phyloP scores from a whole-genome alignment of 2,329 filamentous ascomycete genomes.

The Grosmannia clavigera region DNA sequence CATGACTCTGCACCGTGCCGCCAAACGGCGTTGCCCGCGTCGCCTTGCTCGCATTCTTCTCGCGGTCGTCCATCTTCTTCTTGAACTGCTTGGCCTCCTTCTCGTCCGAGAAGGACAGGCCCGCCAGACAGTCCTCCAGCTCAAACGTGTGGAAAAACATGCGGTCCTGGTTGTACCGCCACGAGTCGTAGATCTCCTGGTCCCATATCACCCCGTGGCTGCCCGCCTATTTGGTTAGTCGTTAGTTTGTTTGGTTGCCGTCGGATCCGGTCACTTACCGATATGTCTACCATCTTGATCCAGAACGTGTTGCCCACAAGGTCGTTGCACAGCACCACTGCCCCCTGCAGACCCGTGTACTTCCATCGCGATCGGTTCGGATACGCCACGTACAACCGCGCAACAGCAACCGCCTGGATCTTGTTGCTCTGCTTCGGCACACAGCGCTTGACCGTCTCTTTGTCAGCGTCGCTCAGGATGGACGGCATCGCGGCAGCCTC shows the following conservation, averaged over 20 bases:
- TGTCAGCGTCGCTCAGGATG: conserved; percentile 82
- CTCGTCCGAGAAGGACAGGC: conserved; percentile 86
- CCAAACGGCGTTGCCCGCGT: conserved; percentile 70
- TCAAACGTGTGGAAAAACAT: conserved; percentile 98
- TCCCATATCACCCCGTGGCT: conserved; percentile 88
- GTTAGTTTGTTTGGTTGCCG: conserved; percentile 10
- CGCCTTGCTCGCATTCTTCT: conserved; percentile 87
- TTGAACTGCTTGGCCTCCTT: conserved; percentile 95
- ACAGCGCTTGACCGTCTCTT: conserved; percentile 87
- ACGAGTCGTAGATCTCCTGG: conserved; percentile 93
- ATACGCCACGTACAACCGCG: conserved; percentile 84
- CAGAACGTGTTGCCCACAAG: conserved; percentile 91
- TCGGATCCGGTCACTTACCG: conserved; percentile 41
- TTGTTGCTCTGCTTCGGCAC: conserved; percentile 94
- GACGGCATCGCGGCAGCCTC: conserved; percentile 35
- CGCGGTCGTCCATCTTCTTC: conserved; percentile 92
- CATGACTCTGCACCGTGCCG: conserved; percentile 21
- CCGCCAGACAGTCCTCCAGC: conserved; percentile 81
- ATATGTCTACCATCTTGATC: conserved; percentile 95
- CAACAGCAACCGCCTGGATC: conserved; percentile 90
- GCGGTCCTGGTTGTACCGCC: conserved; percentile 90
- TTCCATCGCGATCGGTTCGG: conserved; percentile 81
- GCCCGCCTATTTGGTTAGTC: conserved; percentile 40
- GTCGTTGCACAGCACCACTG: conserved; percentile 83
- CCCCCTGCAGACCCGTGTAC: conserved; percentile 86